Base-by-base conservation (phyloP, 2,329 filamentous ascomycete genomes). In the Volutella citrinella region DNA sequence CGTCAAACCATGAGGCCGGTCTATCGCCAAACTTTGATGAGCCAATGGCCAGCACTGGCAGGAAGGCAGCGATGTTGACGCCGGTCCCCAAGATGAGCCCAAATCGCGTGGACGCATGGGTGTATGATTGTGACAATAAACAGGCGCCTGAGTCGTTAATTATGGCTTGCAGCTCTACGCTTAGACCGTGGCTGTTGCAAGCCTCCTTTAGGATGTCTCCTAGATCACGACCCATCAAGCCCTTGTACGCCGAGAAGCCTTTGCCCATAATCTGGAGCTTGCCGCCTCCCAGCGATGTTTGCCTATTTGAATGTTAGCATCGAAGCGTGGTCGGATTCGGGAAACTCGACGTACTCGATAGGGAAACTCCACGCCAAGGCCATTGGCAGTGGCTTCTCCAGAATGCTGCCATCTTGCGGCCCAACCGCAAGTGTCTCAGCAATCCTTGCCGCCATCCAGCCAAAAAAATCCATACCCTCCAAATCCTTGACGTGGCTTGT, bases 291-390 rank as follows among this genome's bases (percentile, higher is more conserved):
- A 80, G 60, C 4, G 79, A 81, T 10, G 76, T 80, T 74, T 84
- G 80, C 45, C 78, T 82, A 32, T n/a, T 22, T 16, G 4, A 14
- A 32, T 34, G 48, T 61, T 40, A 61, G 54, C 16, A 29, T 42
- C 22, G 27, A n/a, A n/a, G n/a, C n/a, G n/a, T n/a, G n/a, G n/a
- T n/a, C n/a, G n/a, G n/a, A n/a, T n/a, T n/a, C n/a, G n/a, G n/a
- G n/a, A n/a, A n/a, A n/a, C n/a, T n/a, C n/a, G n/a, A 66, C 76
- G 54, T 65, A 82, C 79, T 84, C 76, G 27, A 84, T 78, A 17
- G 80, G 80, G 48, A 85, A 85, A 38, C 80, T 84, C 79, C 80
- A 84, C 6, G 80, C 76, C 41, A 84, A 56, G 2, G 79, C 79
- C 61, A 82, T 66, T 8, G 71, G 72, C 32, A 84, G 60, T 18